Percentiles rank a stretch among this genome's conserved stretches.
These are phyloP conservation scores for Pyrenophora tritici-repentis DNA, from an alignment of 2,329 filamentous ascomycete genomes.

Conservation along the genomic window DNA sequence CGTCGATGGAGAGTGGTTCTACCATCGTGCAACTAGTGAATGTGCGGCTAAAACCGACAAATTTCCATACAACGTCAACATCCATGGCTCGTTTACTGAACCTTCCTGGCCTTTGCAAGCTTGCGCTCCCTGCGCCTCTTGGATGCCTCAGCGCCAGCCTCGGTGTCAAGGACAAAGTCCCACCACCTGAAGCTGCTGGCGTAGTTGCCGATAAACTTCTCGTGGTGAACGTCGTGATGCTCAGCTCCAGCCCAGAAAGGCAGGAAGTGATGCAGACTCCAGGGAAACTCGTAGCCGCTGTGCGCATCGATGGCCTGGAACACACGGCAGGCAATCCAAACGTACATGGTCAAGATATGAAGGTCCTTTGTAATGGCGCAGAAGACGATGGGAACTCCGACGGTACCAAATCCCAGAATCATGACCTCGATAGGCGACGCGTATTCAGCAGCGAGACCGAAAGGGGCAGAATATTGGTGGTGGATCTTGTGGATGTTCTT, in stretches of 20 bases:
- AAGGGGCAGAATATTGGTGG: constrained; percentile 97
- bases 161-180: constrained; percentile 93
- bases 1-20: constrained; percentile 2
- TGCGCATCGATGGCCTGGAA: constrained; percentile 98
- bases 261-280: constrained; percentile 92
- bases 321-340: constrained; percentile 89
- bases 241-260: constrained; percentile 98
- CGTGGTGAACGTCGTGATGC: constrained; percentile 96
- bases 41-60: constrained; percentile 19
- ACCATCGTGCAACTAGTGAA: constrained; percentile 1
- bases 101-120: constrained; percentile 64
- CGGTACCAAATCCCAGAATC: constrained; percentile 85
- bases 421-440: constrained; percentile 97
- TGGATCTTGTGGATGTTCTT: constrained; percentile 98
- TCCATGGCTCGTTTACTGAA: constrained; percentile 36
- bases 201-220: constrained; percentile 99
- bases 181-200: constrained; percentile 98
- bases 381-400: constrained; percentile 82
- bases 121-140: constrained; percentile 82
- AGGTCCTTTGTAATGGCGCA: constrained; percentile 82
- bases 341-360: constrained; percentile 96
- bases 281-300: constrained; percentile 97
- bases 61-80: background rate
- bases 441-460: constrained; percentile 95
- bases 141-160: constrained; percentile 84